Base-by-base conservation (phyloP, 2,329 filamentous ascomycete genomes). In the Penicillium hesseltinei region DNA sequence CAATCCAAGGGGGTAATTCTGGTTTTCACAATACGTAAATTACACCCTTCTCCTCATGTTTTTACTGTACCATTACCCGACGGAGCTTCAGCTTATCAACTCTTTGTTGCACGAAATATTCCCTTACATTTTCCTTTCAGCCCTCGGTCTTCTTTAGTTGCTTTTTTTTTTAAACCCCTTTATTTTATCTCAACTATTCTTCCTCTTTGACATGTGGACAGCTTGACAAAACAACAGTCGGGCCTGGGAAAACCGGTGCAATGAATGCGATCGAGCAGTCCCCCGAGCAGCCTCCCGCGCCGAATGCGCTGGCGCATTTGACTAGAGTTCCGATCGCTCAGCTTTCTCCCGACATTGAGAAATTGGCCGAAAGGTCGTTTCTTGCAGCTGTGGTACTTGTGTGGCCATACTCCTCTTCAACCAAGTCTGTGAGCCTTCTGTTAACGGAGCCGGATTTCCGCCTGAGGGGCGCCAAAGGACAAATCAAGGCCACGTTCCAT, bases 341-440 rank as follows among this genome's bases (percentile, higher is more conserved):
- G 57, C 69, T 81, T 21, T 73, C 72, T 15, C 78, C 78, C 7
- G 61, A 61, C 10, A 58, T 72, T 44, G 66, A 73, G 17, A 25
- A 64, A 29, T 44, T 62, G n/a, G 49, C 64, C 17, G 54, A 66
- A 25, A 66, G 66, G 47, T 73, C 71, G 31, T 66, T 96, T 33
- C 82, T 84, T 57, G 92, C 90, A 39, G 80, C 89, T 17, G 85
- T 97, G 23, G 93, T 91, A 9, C 85, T 97, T 36, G 87, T 91
- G 57, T 97, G 93, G 92, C 93, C 93, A 0, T 97, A 91, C 74
- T 96, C 90, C 62, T 89, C 88, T 23, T 85, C 91, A 27, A 88
- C 84, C 31, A 84, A 83, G 52, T 86, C 86, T 39, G 83, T 92
- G 64, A 88, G 91, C 27, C 87, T 97, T 50, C 83, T 95, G 21